Conservation (phyloP, 495 filamentous ascomycete genomes). For the Chaetomidium leptoderma region DNA sequence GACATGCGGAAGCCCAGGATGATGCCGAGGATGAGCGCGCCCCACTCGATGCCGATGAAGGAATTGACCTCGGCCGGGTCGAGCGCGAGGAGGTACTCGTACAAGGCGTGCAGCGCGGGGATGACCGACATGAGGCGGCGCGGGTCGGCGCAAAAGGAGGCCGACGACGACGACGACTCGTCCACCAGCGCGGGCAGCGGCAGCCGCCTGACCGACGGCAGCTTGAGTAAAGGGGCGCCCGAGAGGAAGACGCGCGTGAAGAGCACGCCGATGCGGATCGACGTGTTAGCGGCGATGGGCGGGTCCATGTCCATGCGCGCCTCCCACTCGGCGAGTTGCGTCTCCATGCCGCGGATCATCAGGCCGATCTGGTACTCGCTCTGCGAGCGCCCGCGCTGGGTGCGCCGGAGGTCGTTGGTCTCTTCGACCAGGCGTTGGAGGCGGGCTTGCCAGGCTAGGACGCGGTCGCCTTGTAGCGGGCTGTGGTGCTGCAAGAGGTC, state of each 20-base stretch:
- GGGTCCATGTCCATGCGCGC: constrained; percentile 35
- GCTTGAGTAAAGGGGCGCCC: constrained; percentile 34
- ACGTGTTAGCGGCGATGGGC: constrained; percentile 23
- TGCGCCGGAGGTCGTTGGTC: constrained; percentile 32
- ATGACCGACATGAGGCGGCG: constrained; percentile 12
- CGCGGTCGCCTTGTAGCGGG: constrained; percentile 30
- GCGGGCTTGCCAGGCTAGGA: constrained; percentile 42
- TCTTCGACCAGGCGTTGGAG: constrained; percentile 38
- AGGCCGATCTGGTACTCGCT: constrained; percentile 38
- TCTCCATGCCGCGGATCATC: constrained; percentile 41
- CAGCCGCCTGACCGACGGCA: constrained; percentile 13
- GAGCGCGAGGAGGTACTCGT: constrained; percentile 31
- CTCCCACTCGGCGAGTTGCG: constrained; percentile 39
- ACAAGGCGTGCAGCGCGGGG: constrained; percentile 24
- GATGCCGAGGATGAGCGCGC: constrained; percentile 33
- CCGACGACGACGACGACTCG: neutral
- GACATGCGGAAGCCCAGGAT: constrained; percentile 42
- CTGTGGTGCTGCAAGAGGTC: constrained; percentile 33
- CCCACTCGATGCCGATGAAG: constrained; percentile 35
- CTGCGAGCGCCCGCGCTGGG: constrained; percentile 20
- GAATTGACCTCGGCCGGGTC: constrained; percentile 24
- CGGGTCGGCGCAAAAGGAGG: constrained; percentile 18
- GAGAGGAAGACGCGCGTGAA: constrained; percentile 37
- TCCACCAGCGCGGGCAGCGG: neutral
- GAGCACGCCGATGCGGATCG: constrained; percentile 31